Evolutionary conservation across 23 red algal species (phyloP).

Genomic region (Cyanidioschyzon merolae): DNA sequence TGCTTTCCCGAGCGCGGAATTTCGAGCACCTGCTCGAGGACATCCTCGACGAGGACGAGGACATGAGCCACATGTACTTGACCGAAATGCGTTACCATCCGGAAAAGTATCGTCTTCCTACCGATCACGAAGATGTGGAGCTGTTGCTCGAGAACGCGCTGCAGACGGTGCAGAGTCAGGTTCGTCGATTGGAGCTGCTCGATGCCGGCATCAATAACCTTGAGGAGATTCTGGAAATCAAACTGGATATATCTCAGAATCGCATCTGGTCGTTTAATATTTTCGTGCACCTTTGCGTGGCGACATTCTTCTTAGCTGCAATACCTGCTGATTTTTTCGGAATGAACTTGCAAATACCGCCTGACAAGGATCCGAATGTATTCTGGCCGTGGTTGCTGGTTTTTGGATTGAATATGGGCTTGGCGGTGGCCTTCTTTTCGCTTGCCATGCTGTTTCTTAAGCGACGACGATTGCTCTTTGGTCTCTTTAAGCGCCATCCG

Average conservation of each 20-base stretch:
- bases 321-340: conserved; percentile 2
- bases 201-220: conserved; percentile 66
- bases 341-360: conserved; percentile 12
- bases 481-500: background rate
- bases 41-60: conserved; percentile 80
- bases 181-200: conserved; percentile 30
- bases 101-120: conserved; percentile 28
- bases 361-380: background rate
- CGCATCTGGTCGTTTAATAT: conserved; percentile 30
- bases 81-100: conserved; percentile 54
- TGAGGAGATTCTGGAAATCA: conserved; percentile 70
- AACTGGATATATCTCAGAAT: conserved; percentile 78
- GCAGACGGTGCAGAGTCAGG: conserved; percentile 60
- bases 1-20: conserved; percentile 35
- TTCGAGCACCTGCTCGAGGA: conserved; percentile 43
- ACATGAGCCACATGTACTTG: conserved; percentile 86
- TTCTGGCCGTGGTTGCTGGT: background rate
- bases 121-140: conserved; percentile 83
- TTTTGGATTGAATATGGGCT: background rate
- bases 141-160: conserved; percentile 67
- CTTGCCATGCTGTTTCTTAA: background rate
- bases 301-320: conserved; percentile 1
- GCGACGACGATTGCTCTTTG: background rate
- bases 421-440: background rate
- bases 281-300: conserved; percentile 1